Percentiles rank a stretch among this genome's conserved stretches.
phyloP scores from a whole-genome alignment of 306 rosid genomes.

The Lagenaria siceraria region DNA sequence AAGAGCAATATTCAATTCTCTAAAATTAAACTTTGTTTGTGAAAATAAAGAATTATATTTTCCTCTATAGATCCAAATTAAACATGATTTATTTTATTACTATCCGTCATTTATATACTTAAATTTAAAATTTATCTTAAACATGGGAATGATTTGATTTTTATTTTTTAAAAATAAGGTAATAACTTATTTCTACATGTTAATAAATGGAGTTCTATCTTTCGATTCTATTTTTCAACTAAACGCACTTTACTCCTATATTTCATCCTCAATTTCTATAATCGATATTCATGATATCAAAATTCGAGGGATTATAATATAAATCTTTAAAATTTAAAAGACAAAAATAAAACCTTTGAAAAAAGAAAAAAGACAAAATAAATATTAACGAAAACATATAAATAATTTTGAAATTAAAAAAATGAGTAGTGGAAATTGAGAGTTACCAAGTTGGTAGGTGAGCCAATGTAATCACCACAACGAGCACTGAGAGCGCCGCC shows the following conservation, averaged over 20 bases:
- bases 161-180: too few species aligned
- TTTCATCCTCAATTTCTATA: not conserved
- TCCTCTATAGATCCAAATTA: not conserved
- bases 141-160: too few species aligned
- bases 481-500: slow-evolving; percentile 81
- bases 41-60: too few species aligned
- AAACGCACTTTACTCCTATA: not conserved
- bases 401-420: not conserved
- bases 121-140: too few species aligned
- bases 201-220: too few species aligned
- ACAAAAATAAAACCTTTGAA: too few species aligned
- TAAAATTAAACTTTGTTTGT: too few species aligned
- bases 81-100: not conserved
- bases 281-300: not conserved
- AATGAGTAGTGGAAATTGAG: not conserved
- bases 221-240: too few species aligned
- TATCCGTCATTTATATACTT: not conserved
- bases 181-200: too few species aligned
- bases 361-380: not conserved
- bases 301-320: not conserved
- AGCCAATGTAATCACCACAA: slow-evolving; percentile 79
- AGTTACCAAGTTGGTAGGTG: slow-evolving; percentile 79
- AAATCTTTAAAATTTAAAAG: not conserved
- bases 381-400: not conserved
- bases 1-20: too few species aligned